Conservation (phyloP, 495 filamentous ascomycete species). For the Pyronema domesticum region DNA sequence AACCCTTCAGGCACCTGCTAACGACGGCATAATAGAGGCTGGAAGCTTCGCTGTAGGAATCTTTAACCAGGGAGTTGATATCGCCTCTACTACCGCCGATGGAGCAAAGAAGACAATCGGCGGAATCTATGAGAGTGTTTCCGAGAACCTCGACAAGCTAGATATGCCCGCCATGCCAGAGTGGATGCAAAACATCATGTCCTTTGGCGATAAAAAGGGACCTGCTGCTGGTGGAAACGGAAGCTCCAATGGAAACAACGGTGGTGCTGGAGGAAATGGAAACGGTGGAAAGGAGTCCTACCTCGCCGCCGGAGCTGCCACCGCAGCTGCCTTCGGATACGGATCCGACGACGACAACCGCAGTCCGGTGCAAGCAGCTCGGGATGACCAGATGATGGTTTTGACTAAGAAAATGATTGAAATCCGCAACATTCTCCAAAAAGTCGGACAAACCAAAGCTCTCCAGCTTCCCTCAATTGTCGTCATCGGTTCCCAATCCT, state of each 20-base stretch:
- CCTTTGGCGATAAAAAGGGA: constrained; percentile 33
- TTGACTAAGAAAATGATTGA: constrained; percentile 99
- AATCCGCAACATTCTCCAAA: constrained; percentile 76
- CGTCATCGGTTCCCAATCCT: constrained; percentile 95
- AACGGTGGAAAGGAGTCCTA: constrained; percentile 33
- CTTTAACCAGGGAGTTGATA: constrained; percentile 51
- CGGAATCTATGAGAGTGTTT: constrained; percentile 13
- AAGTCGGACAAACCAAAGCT: constrained; percentile 74
- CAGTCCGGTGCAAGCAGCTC: constrained; percentile 43
- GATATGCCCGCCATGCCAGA: constrained; percentile 41
- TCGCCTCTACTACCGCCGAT: constrained; percentile 44
- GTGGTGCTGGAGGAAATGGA: constrained; percentile 32
- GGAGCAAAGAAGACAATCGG: constrained; percentile 54
- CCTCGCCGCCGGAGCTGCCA: constrained; percentile 33
- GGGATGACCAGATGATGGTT: constrained; percentile 99
- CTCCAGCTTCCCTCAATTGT: constrained; percentile 89
- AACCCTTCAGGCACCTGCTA: background rate
- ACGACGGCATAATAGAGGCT: constrained; percentile 40
- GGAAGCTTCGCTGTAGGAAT: constrained; percentile 74
- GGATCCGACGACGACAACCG: constrained; percentile 53
- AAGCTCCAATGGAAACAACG: constrained; percentile 22
- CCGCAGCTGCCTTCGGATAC: constrained; percentile 60
- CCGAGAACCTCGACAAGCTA: constrained; percentile 4
- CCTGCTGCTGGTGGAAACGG: constrained; percentile 23
- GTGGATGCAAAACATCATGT: constrained; percentile 67